phyloP scores from a whole-genome alignment of 2,329 filamentous ascomycete species.

The Chrysosporium queenslandicum region DNA sequence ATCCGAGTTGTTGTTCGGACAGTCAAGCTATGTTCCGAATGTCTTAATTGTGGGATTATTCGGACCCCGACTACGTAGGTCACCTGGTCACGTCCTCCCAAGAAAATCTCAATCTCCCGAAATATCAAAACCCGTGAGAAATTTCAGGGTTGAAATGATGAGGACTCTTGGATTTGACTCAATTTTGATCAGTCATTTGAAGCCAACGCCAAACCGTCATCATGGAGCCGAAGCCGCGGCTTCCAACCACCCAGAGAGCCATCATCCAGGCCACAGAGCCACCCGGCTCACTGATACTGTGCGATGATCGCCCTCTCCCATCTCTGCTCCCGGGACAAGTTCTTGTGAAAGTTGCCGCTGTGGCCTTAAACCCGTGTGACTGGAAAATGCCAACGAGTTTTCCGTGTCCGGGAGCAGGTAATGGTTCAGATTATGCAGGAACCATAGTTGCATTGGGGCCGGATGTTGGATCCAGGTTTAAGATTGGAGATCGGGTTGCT shows the following conservation, averaged over 20 bases:
- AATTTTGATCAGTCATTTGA: too few relatives aligned
- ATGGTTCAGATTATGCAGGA: constrained; percentile 17
- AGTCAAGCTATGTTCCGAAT: neutral
- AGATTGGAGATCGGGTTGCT: constrained; percentile 28
- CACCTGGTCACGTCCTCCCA: neutral
- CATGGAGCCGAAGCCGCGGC: neutral
- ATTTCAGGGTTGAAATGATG: too few relatives aligned
- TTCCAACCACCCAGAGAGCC: constrained; percentile 1
- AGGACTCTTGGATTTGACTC: too few relatives aligned
- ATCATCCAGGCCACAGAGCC: constrained; percentile 1
- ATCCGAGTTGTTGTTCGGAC: too few relatives aligned
- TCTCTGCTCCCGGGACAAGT: constrained; percentile 8
- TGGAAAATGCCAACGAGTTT: constrained; percentile 20
- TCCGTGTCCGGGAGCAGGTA: constrained; percentile 13
- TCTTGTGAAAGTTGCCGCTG: constrained; percentile 17
- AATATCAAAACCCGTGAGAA: neutral
- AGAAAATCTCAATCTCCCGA: neutral
- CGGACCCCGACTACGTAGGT: constrained; percentile 2
- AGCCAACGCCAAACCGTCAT: neutral
- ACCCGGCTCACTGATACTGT: neutral
- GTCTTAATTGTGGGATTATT: too few relatives aligned
- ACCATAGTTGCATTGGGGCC: constrained; percentile 13
- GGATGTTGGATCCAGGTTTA: neutral
- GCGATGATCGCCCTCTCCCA: constrained; percentile 5
- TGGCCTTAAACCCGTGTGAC: constrained; percentile 22